A percentile compares a stretch with the other conserved stretches of the same genome.
Evolutionary conservation across 768 basidiomycete genomes (phyloP).

Genomic region (Exidia glandulosa): DNA sequence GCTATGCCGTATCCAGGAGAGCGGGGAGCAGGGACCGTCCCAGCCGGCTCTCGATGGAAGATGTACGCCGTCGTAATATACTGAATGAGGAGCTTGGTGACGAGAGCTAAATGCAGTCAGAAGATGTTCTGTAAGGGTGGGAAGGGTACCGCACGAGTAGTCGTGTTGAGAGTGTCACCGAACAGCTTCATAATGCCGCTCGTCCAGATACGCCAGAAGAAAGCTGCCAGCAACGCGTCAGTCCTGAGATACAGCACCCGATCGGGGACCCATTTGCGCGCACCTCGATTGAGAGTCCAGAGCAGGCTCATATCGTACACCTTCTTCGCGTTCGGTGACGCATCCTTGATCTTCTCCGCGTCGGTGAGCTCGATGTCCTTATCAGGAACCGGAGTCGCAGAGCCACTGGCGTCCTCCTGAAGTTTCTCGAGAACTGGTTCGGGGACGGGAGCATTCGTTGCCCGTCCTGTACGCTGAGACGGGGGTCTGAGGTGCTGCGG

Average conservation of each 20-base stretch:
- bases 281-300: slow-evolving; percentile 2
- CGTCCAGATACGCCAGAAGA: slow-evolving; percentile 35
- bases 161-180: slow-evolving; percentile 39
- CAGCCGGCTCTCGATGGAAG: slow-evolving; percentile 16
- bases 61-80: slow-evolving; percentile 44
- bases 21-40: slow-evolving; percentile 23
- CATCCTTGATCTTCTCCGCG: not conserved
- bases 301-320: not conserved
- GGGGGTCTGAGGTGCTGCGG: not conserved
- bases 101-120: slow-evolving; percentile 21
- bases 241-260: not conserved
- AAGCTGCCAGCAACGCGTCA: slow-evolving; percentile 17
- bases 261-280: not conserved
- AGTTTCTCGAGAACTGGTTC: slow-evolving; percentile 26
- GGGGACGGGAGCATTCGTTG: no score
- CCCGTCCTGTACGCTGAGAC: not conserved
- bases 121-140: not conserved
- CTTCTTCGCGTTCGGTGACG: not conserved
- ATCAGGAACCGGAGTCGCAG: no score
- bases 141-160: slow-evolving; percentile 22
- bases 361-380: not conserved
- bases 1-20: slow-evolving; percentile 55
- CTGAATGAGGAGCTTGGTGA: slow-evolving; percentile 46
- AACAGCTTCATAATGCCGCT: slow-evolving; percentile 37
- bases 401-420: slow-evolving; percentile 38